phyloP scores from a whole-genome alignment of 2,329 filamentous ascomycete species.

The Fusarium albosuccineum region DNA sequence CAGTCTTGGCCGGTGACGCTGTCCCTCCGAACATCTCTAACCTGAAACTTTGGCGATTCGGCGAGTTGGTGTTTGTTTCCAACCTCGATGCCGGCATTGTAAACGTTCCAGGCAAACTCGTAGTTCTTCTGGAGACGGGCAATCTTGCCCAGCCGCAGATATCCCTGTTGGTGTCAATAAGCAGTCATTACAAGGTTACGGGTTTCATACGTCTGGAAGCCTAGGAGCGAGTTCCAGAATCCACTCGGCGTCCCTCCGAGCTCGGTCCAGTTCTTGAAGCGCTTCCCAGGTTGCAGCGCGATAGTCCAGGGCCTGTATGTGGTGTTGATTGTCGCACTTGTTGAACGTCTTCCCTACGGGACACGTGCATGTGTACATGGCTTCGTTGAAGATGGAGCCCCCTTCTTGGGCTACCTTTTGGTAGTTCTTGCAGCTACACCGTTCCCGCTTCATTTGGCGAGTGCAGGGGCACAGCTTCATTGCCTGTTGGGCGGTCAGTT shows the following conservation, averaged over 20 bases:
- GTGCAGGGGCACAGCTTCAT: conserved; percentile 54
- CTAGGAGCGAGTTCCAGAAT: conserved; percentile 58
- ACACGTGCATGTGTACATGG: conserved; percentile 57
- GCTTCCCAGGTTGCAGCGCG: conserved; percentile 57
- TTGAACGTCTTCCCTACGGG: conserved; percentile 53
- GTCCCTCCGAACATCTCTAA: conserved; percentile 17
- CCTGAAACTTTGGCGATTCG: conserved; percentile 51
- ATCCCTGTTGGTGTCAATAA: conserved; percentile 51
- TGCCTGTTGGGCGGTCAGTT: conserved; percentile 45
- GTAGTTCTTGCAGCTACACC: conserved; percentile 57
- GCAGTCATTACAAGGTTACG: not conserved
- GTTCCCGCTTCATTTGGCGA: conserved; percentile 51
- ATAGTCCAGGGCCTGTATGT: conserved; percentile 58
- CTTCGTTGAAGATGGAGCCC: conserved; percentile 57
- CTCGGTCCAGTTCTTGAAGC: conserved; percentile 53
- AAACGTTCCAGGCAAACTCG: conserved; percentile 56
- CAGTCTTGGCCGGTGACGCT: too few species aligned
- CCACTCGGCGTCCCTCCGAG: conserved; percentile 58
- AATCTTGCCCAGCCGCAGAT: conserved; percentile 58
- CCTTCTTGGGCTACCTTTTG: conserved; percentile 49
- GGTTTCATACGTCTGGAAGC: conserved; percentile 53
- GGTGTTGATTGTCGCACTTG: conserved; percentile 54
- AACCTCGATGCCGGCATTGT: conserved; percentile 55
- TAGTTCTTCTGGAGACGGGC: conserved; percentile 53
- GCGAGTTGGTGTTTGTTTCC: conserved; percentile 45